Base-by-base conservation (phyloP, 169 alveolate species). In the Plasmodium billcollinsi region DNA sequence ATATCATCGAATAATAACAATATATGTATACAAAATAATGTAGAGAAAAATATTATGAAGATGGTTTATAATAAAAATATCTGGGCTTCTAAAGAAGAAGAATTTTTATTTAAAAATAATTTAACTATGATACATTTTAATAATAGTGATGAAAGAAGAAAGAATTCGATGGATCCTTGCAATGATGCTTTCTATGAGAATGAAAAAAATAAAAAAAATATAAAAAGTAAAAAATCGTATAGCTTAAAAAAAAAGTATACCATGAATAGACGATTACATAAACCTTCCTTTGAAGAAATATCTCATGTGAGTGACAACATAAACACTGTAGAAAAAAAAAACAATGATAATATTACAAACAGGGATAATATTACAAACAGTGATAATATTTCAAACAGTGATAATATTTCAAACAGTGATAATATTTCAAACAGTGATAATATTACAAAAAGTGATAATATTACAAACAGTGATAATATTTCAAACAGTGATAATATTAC, bases 51-150 rank as follows among this genome's bases (percentile, higher is more conserved):
- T 33, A 33, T 33, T 33, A 33, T 33, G 45, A 33, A 39, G 11
- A 18, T 8, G 63, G 9, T 26, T 3, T 21, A 66, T 39, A 39
- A 39, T 56, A 50, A 47, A 15, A n/a, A 43, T 11, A 15, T 58
- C 54, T 83, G 80, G 73, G 20, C 29, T 15, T 69, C 85, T 1
- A 80, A 80, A 39, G 80, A 67, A 61, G 83, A 83, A 1, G 66
- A 50, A 33, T 29, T 24, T 50, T 20, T 76, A n/a, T 83, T 83
- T 43, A 58, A 43, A 49, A 69, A 59, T 9, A 80, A 80, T 67
- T 66, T 67, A 1, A 52, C 50, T 7, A 52, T 67, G 49, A 62
- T 69, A 26, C 69, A 56, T 56, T 56, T 69, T 11, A 50, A 20
- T 29, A 2, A 50, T 9, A 47, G 2, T n/a, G 52, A 24, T 52